Evolutionary conservation across 139 green algal genomes (phyloP).

Genomic region (Zygnema circumcarinatum): DNA sequence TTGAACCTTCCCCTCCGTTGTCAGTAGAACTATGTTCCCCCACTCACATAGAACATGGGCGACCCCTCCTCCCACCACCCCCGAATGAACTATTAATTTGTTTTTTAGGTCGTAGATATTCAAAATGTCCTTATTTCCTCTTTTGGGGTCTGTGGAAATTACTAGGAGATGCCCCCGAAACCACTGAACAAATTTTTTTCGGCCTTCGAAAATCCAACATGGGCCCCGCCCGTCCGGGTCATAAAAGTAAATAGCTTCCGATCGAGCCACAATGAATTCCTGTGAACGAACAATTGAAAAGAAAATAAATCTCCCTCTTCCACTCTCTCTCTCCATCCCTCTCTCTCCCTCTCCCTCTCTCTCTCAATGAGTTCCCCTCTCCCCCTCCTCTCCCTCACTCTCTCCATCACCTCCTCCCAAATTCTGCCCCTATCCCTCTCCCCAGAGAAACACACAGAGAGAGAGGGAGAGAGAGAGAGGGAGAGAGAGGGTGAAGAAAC

Average conservation of each 20-base stretch:
- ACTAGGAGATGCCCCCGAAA: constrained; percentile 58
- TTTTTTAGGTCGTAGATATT: constrained; percentile 78
- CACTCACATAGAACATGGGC: constrained; percentile 60
- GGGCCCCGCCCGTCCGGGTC: constrained; percentile 61
- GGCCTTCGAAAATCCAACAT: constrained; percentile 61
- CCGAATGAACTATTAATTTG: constrained; percentile 75
- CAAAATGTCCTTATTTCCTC: not conserved
- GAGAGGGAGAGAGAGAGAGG: not conserved
- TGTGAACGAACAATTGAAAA: not conserved
- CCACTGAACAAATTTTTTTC: constrained; percentile 55
- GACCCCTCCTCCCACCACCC: constrained; percentile 29
- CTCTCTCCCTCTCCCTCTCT: constrained; percentile 8
- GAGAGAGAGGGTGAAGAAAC: not conserved
- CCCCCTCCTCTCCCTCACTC: not conserved
- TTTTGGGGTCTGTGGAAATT: constrained; percentile 18
- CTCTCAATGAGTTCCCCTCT: not conserved
- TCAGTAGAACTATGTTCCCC: constrained; percentile 44
- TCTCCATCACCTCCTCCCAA: not conserved
- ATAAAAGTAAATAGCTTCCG: constrained; percentile 65
- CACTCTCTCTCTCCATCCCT: too few relatives aligned
- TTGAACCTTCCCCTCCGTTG: not conserved
- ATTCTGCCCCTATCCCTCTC: not conserved
- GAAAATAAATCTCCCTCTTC: not conserved
- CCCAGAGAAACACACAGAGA: not conserved
- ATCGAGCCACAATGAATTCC: constrained; percentile 58